phyloP scores from a whole-genome alignment of 1,284 basidiomycete species.

The Megacollybia platyphylla region DNA sequence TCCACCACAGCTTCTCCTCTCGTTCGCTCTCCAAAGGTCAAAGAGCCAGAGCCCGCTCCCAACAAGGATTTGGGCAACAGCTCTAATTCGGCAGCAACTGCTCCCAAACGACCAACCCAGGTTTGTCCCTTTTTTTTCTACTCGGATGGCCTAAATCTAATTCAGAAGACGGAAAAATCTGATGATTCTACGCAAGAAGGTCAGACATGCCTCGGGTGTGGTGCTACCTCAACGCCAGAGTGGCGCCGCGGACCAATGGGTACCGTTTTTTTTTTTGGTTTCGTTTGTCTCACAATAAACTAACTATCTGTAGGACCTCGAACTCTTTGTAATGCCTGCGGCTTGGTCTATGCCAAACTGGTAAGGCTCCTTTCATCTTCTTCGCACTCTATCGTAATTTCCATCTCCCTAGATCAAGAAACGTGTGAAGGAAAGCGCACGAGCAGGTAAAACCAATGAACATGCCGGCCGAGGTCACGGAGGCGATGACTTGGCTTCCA shows the following conservation, averaged over 20 bases:
- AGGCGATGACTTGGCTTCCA: neutral
- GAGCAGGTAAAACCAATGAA: neutral
- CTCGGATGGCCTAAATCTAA: no score
- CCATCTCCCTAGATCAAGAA: slow-evolving; percentile 24
- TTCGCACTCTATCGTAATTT: slow-evolving; percentile 2
- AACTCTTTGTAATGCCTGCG: slow-evolving; percentile 68
- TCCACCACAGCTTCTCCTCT: neutral
- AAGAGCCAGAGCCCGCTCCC: slow-evolving; percentile 7
- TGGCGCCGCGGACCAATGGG: slow-evolving; percentile 73
- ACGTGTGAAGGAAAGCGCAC: slow-evolving; percentile 18
- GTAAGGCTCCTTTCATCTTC: slow-evolving; percentile 22
- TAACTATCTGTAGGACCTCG: slow-evolving; percentile 37
- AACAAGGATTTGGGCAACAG: slow-evolving; percentile 7
- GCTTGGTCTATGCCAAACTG: slow-evolving; percentile 67
- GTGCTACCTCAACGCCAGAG: slow-evolving; percentile 74
- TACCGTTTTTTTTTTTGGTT: slow-evolving; percentile 20
- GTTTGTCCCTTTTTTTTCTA: no score
- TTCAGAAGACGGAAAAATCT: neutral
- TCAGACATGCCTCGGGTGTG: slow-evolving; percentile 67
- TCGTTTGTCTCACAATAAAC: neutral
- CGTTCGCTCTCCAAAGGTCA: slow-evolving; percentile 3
- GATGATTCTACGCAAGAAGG: slow-evolving; percentile 17
- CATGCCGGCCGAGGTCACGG: neutral
- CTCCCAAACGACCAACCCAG: neutral
- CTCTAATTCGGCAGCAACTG: neutral